phyloP scores from a whole-genome alignment of 225 moss, liverwort and hornwort genomes.

The Pseudisothecium myosuroides region DNA sequence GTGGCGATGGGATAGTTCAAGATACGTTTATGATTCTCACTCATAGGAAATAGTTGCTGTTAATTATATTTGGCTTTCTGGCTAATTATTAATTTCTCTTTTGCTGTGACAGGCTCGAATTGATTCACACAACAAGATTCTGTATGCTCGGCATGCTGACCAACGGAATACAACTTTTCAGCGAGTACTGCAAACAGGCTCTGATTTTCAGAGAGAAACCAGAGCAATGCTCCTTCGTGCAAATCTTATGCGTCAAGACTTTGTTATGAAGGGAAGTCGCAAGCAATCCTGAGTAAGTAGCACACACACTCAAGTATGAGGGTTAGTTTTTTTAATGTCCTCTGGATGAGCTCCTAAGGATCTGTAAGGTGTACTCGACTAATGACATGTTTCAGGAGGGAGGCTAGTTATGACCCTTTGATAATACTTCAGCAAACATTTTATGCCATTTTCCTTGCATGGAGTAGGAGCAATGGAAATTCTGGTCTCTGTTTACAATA shows the following conservation, averaged over 20 bases:
- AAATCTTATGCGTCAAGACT: conserved; percentile 95
- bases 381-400: background rate
- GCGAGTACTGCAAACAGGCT: conserved; percentile 85
- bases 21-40: background rate
- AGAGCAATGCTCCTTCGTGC: conserved; percentile 97
- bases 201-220: conserved; percentile 92
- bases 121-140: conserved; percentile 98
- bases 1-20: background rate
- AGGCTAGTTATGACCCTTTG: background rate
- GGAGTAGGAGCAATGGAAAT: background rate
- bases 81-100: background rate
- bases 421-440: background rate
- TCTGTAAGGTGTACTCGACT: background rate
- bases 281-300: conserved; percentile 32
- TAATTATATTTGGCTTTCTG: background rate
- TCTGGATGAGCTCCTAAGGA: background rate
- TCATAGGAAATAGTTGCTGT: background rate
- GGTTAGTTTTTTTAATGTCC: background rate
- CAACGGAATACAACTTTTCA: conserved; percentile 95
- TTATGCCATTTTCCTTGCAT: background rate
- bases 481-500: background rate
- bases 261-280: conserved; percentile 78
- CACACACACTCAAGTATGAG: background rate
- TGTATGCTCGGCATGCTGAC: conserved; percentile 98
- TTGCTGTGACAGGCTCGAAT: conserved; percentile 72